Evolutionary conservation across 192 early-diverging fungal species (phyloP), one percentile per base, ranked within the genome.

Genomic region (Chytriomyces sp.): DNA sequence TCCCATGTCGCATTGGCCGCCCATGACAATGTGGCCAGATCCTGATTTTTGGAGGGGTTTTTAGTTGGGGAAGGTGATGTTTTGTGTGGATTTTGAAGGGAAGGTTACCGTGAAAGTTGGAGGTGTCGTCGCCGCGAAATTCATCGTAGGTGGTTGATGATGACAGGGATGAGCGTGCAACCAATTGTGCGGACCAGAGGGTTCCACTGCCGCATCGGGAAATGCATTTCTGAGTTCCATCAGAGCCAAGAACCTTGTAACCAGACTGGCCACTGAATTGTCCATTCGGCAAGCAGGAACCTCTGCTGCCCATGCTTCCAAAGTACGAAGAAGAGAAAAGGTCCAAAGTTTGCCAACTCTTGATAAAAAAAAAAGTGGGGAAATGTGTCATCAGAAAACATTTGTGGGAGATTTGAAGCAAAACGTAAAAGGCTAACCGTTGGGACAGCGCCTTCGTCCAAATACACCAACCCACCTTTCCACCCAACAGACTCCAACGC

Each of bases 81-180:
- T 35, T n/a, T n/a, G n/a, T n/a, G n/a, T n/a, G n/a, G n/a, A n/a
- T n/a, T n/a, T n/a, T n/a, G n/a, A n/a, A n/a, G n/a, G n/a, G n/a
- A n/a, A n/a, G n/a, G n/a, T n/a, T n/a, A n/a, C n/a, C n/a, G n/a
- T n/a, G n/a, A 24, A n/a, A 28, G 65, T 67, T 67, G 13, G 44
- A 7, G 7, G 65, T 67, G 45, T 67, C 65, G 45, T 67, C 65
- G 23, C 44, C 20, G 13, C 65, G 65, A 67, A 67, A n/a, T 8
- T 9, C 45, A 7, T 67, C 45, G 43, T 67, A 67, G 45, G 23
- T 45, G 23, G 35, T 28, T 43, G 65, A 26, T n/a, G 11, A 45
- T 8, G 65, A 26, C 35, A 67, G 16, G 3, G 13, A 20, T 20
- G 11, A 18, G 4, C 16, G 7, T n/a, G 18, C 44, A 0, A 67